phyloP scores from a whole-genome alignment of 2,329 filamentous ascomycete species.

The Coniochaeta hoffmannii region DNA sequence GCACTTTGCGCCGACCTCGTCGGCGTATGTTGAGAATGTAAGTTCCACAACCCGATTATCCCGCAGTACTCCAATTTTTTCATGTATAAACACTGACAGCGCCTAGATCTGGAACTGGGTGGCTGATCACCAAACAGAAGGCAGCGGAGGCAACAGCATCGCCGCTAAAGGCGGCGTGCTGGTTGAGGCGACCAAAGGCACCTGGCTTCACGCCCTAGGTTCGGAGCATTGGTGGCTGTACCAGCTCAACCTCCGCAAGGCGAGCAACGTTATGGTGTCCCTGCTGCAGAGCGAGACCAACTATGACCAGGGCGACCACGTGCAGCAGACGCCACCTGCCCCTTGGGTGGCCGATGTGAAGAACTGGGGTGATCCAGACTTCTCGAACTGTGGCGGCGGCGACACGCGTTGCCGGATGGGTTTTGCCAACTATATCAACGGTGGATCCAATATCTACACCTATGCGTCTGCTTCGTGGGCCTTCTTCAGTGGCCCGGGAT shows the following conservation, averaged over 20 bases:
- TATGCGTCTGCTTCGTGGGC: conserved; percentile 36
- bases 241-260: conserved; percentile 45
- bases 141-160: conserved; percentile 36
- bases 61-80: too few species aligned
- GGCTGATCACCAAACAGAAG: conserved; percentile 41
- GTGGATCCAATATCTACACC: conserved; percentile 30
- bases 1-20: conserved; percentile 36
- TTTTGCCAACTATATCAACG: conserved; percentile 31
- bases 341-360: conserved; percentile 29
- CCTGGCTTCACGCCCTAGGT: conserved; percentile 44
- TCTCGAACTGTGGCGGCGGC: conserved; percentile 22
- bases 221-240: conserved; percentile 53
- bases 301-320: conserved; percentile 35
- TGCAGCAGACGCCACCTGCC: conserved; percentile 23
- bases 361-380: conserved; percentile 34
- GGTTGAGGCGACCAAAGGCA: conserved; percentile 35
- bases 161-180: conserved; percentile 40
- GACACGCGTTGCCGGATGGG: conserved; percentile 35
- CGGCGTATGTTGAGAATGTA: conserved; percentile 41
- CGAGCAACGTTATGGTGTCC: conserved; percentile 40
- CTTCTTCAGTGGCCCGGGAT: conserved; percentile 32
- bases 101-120: conserved; percentile 46
- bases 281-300: conserved; percentile 49
- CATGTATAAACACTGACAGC: too few species aligned
- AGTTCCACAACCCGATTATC: too few species aligned